A percentile compares a stretch with the other conserved stretches of the same genome.
Conservation (phyloP, 345 rosid species). For the sweet orange (Citrus sinensis) region DNA sequence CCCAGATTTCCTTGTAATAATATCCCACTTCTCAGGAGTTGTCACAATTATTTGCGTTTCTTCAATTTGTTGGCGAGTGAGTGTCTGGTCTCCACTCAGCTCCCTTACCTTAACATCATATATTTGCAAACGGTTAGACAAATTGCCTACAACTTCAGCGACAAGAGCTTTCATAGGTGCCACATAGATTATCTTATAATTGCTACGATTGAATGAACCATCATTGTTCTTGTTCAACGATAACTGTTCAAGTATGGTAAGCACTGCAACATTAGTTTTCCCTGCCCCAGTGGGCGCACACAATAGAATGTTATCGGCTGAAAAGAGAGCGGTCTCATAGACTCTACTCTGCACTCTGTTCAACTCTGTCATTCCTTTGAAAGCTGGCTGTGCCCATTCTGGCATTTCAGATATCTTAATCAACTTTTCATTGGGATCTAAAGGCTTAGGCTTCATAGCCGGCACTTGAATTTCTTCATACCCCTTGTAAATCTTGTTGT, state of each 20-base stretch:
- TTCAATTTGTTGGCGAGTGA: constrained; percentile 84
- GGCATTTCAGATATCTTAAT: constrained; percentile 85
- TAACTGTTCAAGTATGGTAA: constrained; percentile 92
- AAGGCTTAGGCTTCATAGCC: constrained; percentile 21
- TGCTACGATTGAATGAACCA: constrained; percentile 64
- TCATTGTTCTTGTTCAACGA: constrained; percentile 54
- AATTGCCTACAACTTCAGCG: constrained; percentile 91
- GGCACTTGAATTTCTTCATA: no score
- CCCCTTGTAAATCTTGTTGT: no score
- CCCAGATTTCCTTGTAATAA: constrained; percentile 91
- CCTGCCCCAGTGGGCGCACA: constrained; percentile 99
- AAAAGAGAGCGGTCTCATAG: constrained; percentile 69
- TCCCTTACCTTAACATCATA: constrained; percentile 80
- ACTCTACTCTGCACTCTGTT: constrained; percentile 95
- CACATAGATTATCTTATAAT: constrained; percentile 90
- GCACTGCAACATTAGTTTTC: constrained; percentile 92
- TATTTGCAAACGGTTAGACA: constrained; percentile 71
- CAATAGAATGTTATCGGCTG: constrained; percentile 75
- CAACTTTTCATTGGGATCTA: constrained; percentile 58
- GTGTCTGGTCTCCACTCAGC: constrained; percentile 91
- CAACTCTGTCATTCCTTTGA: constrained; percentile 83
- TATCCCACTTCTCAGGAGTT: constrained; percentile 99
- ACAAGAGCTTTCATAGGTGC: constrained; percentile 99
- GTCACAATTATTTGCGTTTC: constrained; percentile 95
- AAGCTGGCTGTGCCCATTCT: constrained; percentile 92